Percentiles rank a stretch among this genome's conserved stretches.
phyloP scores from a whole-genome alignment of 768 basidiomycete genomes.

The Leccinum rimulosum region DNA sequence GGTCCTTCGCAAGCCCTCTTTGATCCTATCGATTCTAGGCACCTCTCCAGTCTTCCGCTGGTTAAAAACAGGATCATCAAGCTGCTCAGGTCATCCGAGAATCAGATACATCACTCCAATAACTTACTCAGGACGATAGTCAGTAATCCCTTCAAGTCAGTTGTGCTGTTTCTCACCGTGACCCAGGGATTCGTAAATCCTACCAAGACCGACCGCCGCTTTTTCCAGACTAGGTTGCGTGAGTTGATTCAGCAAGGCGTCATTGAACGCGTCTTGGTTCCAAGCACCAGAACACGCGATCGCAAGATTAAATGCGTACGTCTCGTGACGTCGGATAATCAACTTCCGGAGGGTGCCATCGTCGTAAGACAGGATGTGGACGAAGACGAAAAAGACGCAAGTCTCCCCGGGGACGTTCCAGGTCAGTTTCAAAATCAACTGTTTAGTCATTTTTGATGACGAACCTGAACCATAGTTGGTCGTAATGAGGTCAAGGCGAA shows the following conservation, averaged over 20 bases:
- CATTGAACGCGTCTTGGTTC: conserved; percentile 73
- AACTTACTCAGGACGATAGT: conserved; percentile 81
- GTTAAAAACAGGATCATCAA: conserved; percentile 70
- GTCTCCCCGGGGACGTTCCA: conserved; percentile 29
- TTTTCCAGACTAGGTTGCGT: conserved; percentile 72
- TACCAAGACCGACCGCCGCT: conserved; percentile 74
- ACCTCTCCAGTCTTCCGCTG: conserved; percentile 72
- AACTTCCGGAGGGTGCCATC: conserved; percentile 34
- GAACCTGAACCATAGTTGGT: conserved; percentile 23
- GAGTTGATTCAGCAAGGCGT: conserved; percentile 71
- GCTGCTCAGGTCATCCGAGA: conserved; percentile 66
- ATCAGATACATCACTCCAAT: conserved; percentile 66
- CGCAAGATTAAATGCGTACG: conserved; percentile 64
- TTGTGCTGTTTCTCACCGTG: neutral
- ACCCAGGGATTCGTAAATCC: conserved; percentile 72
- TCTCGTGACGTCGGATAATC: conserved; percentile 45
- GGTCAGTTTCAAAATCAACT: conserved; percentile 25
- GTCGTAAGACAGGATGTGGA: conserved; percentile 36
- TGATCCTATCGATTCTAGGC: conserved; percentile 72
- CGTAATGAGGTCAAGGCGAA: conserved; percentile 52
- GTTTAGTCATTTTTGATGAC: neutral
- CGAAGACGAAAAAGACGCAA: conserved; percentile 39
- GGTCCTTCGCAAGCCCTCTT: conserved; percentile 45
- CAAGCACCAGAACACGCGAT: conserved; percentile 48
- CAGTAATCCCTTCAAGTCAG: conserved; percentile 25